phyloP scores from a whole-genome alignment of 495 filamentous ascomycete genomes.

The Copromyces sp. region DNA sequence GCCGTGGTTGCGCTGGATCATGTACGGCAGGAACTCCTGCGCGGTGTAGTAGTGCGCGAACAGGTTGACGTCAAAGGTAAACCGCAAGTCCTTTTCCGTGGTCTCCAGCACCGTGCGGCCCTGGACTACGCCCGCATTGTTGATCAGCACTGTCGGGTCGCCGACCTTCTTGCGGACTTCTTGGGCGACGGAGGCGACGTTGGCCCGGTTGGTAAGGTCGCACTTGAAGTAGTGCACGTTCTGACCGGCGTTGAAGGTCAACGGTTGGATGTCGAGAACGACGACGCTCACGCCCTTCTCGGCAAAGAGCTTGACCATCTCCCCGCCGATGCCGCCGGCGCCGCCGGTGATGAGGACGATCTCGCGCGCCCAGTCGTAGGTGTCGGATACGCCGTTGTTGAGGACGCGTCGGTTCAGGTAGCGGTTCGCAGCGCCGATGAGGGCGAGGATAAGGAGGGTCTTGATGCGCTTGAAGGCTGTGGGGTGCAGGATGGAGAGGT shows the following conservation, averaged over 20 bases:
- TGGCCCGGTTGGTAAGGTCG: slow-evolving; percentile 48
- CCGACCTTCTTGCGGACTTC: slow-evolving; percentile 47
- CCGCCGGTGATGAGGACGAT: slow-evolving; percentile 65
- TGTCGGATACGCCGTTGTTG: slow-evolving; percentile 52
- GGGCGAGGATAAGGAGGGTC: slow-evolving; percentile 37
- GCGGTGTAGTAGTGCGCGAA: slow-evolving; percentile 56
- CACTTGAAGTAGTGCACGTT: slow-evolving; percentile 53
- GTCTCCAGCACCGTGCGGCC: slow-evolving; percentile 50
- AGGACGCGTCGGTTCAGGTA: slow-evolving; percentile 43
- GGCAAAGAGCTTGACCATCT: slow-evolving; percentile 50
- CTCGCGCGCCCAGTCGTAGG: slow-evolving; percentile 59
- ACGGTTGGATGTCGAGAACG: slow-evolving; percentile 57
- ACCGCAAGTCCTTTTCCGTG: slow-evolving; percentile 44
- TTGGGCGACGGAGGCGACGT: slow-evolving; percentile 41
- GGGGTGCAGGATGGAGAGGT: slow-evolving; percentile 39
- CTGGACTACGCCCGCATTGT: slow-evolving; percentile 62
- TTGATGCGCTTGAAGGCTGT: slow-evolving; percentile 36
- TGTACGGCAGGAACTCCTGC: slow-evolving; percentile 56
- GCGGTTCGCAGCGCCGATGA: slow-evolving; percentile 36
- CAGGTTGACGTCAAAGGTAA: slow-evolving; percentile 65
- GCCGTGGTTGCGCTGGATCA: slow-evolving; percentile 56
- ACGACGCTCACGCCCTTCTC: slow-evolving; percentile 50
- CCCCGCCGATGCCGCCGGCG: slow-evolving; percentile 55
- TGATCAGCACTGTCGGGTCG: slow-evolving; percentile 59
- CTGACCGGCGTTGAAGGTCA: slow-evolving; percentile 42